Base-by-base conservation (phyloP, 2,329 filamentous ascomycete genomes). In the Rhytidhysteron rufulum region DNA sequence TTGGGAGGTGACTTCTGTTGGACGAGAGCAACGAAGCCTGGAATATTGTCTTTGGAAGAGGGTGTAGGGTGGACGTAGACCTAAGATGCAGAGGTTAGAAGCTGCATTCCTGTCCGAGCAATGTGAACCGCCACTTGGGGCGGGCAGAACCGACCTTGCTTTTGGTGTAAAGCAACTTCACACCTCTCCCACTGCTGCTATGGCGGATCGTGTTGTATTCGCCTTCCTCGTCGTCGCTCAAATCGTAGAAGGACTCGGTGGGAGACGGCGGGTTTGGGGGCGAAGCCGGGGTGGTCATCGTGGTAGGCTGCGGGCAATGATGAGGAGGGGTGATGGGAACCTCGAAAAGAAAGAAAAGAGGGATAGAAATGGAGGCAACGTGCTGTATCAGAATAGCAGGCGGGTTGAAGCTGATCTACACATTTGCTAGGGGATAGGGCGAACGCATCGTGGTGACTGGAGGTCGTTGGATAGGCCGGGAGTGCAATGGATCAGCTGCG, bases 11-110 rank as follows among this genome's bases (percentile, higher is more conserved):
- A 74, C 63, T 94, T 95, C 62, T 98, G 91, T 65, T 98, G 88
- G 11, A 98, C 75, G 2, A 98, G 77, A 15, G 93, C 91, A 53
- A 98, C 83, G 63, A 93, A 98, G 33, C 93, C 93, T 4, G 88
- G 74, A 41, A 98, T 94, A 53, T 98, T 98, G 71, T 98, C 93
- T 70, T 90, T 95, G 41, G 90, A 79, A 1, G 88, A 94, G 1
- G 91, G 86, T 1, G 89, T 89, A 1, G 93, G 93, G 65, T 98
- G 93, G 31, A 98, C 84, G 62, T 97, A 98, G 63, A 98, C 93
- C 85, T 90, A 54, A 47, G 42, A 44, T 54, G 31, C 54, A 46
- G 20, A 38, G 45, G 41, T 38, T 44, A 40, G 10, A n/a, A 22
- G n/a, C 13, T 24, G 31, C 7, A 31, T 22, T 34, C 15, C 24